These are phyloP conservation scores for Haberlea rhodopensis DNA, from an alignment of 257 asterid genomes.

Conservation along the genomic window DNA sequence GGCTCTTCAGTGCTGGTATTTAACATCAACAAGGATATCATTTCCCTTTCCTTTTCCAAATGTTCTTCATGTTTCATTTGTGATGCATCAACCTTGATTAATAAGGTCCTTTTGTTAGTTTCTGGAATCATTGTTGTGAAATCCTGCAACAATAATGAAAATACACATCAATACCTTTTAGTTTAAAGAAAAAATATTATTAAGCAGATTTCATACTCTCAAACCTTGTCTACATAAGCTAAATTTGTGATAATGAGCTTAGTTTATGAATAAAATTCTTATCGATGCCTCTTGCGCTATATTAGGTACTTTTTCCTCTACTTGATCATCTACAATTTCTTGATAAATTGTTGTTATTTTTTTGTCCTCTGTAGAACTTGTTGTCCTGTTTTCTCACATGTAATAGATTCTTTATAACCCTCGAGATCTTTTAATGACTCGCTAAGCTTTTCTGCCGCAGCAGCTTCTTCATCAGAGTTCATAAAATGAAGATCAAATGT, in stretches of 20 bases:
- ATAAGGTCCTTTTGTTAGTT: not conserved
- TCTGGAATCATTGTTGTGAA: not conserved
- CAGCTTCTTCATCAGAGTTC: too few species aligned
- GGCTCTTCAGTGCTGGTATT: not conserved
- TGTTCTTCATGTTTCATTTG: not conserved
- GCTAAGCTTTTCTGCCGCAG: slow-evolving; percentile 6
- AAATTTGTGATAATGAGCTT: not conserved
- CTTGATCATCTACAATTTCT: slow-evolving; percentile 16
- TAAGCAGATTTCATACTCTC: not conserved
- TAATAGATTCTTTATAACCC: slow-evolving; percentile 1
- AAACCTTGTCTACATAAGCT: not conserved
- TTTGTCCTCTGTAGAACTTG: not conserved
- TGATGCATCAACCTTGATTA: not conserved
- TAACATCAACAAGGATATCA: not conserved
- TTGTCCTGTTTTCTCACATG: slow-evolving; percentile 1
- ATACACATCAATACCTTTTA: not conserved
- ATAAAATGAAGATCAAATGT: too few species aligned
- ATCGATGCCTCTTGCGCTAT: too few species aligned
- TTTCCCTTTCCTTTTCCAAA: not conserved
- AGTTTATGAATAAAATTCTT: not conserved
- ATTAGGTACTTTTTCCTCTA: slow-evolving; percentile 9
- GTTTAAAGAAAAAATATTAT: too few species aligned
- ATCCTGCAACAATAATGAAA: not conserved
- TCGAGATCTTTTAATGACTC: slow-evolving; percentile 26
- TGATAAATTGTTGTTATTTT: slow-evolving; percentile 13